Conservation (phyloP, 352 stramenopile genomes). For the Phytophthora citricola region DNA sequence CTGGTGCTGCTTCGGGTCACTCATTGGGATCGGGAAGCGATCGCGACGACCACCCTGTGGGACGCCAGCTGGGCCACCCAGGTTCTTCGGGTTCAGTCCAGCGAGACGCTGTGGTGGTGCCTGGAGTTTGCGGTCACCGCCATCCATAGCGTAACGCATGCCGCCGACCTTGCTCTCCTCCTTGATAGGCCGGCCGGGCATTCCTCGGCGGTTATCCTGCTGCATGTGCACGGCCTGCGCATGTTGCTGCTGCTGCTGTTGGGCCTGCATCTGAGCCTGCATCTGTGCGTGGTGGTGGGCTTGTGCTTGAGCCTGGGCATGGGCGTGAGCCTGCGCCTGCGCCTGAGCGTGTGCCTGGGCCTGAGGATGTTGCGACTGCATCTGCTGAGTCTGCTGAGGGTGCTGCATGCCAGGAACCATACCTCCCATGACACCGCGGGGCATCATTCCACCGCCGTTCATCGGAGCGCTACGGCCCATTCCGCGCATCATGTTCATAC, state of each 20-base stretch:
- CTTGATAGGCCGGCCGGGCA: slow-evolving; percentile 72
- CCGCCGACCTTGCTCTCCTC: slow-evolving; percentile 66
- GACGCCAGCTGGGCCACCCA: slow-evolving; percentile 56
- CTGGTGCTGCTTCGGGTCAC: slow-evolving; percentile 76
- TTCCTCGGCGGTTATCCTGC: slow-evolving; percentile 63
- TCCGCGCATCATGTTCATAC: slow-evolving; percentile 78
- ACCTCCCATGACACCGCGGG: slow-evolving; percentile 66
- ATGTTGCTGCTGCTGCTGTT: slow-evolving; percentile 77
- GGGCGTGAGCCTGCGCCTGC: slow-evolving; percentile 63
- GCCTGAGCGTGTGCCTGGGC: slow-evolving; percentile 65
- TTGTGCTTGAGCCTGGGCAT: slow-evolving; percentile 69
- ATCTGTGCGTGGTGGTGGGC: slow-evolving; percentile 69
- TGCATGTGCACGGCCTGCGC: slow-evolving; percentile 68
- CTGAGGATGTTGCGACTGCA: slow-evolving; percentile 63
- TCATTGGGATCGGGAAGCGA: slow-evolving; percentile 78
- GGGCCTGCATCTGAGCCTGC: slow-evolving; percentile 61
- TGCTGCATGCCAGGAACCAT: slow-evolving; percentile 79
- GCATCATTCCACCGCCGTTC: slow-evolving; percentile 72
- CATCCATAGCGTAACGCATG: slow-evolving; percentile 72
- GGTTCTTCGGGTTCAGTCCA: slow-evolving; percentile 78
- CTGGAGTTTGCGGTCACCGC: slow-evolving; percentile 66
- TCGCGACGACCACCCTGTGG: slow-evolving; percentile 60
- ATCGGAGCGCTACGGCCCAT: slow-evolving; percentile 64
- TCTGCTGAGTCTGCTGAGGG: slow-evolving; percentile 56
- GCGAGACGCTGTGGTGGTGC: slow-evolving; percentile 62